Conservation (phyloP, 192 early-diverging fungal species). For the Rhizophagus prolifer region DNA sequence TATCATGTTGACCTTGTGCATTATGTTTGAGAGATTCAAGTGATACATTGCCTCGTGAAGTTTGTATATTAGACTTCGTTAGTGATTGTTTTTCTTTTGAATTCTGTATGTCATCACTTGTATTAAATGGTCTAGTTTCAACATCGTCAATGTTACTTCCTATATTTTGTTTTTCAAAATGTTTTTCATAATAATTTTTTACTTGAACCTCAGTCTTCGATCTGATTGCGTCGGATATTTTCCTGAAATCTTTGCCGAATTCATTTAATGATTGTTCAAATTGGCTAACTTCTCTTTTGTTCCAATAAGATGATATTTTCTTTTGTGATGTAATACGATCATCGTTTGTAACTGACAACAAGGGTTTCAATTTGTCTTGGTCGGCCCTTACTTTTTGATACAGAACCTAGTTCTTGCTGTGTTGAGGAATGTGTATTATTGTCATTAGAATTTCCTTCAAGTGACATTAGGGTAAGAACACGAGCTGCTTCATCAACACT, state of each 20-base stretch:
- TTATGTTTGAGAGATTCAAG: background rate
- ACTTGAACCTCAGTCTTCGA: background rate
- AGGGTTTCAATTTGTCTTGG: background rate
- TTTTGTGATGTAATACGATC: background rate
- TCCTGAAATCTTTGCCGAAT: background rate
- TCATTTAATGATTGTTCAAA: background rate
- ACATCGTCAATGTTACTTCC: background rate
- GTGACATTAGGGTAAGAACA: background rate
- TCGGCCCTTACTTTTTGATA: background rate
- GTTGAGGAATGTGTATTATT: background rate
- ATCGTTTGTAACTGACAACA: background rate
- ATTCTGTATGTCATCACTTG: background rate
- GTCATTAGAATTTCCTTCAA: background rate
- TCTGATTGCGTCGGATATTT: background rate
- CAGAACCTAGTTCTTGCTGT: background rate
- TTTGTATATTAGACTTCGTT: background rate
- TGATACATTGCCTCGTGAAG: background rate
- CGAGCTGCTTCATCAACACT: background rate
- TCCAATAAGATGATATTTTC: constrained; percentile 8
- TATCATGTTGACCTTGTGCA: background rate
- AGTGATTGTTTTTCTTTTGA: background rate
- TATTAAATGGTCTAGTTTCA: background rate
- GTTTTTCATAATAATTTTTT: constrained; percentile 13
- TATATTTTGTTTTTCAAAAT: background rate
- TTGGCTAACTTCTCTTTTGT: background rate